These are phyloP conservation scores for Dactylella cylindrospora DNA, from an alignment of 2,329 filamentous ascomycete species.

Conservation along the genomic window DNA sequence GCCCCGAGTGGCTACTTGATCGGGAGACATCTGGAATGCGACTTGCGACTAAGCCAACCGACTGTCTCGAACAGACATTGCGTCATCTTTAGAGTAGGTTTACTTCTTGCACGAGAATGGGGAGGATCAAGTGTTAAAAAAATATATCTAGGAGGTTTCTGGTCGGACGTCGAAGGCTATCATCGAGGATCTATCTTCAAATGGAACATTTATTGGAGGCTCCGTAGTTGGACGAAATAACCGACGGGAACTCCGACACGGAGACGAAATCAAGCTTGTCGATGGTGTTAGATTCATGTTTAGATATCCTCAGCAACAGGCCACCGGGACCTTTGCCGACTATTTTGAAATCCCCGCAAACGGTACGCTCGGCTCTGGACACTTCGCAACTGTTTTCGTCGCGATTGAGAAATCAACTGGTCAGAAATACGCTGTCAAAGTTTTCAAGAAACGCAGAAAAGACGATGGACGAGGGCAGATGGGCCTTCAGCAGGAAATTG, in stretches of 20 bases:
- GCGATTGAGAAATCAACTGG: constrained; percentile 85
- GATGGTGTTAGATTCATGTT: constrained; percentile 87
- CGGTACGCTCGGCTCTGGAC: constrained; percentile 80
- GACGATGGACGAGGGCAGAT: constrained; percentile 83
- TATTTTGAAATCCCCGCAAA: constrained; percentile 77
- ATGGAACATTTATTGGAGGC: constrained; percentile 95
- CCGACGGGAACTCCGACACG: constrained; percentile 79
- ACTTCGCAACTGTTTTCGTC: constrained; percentile 90
- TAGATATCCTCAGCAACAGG: constrained; percentile 75
- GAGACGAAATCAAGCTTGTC: constrained; percentile 85
- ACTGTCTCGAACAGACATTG: constrained; percentile 49
- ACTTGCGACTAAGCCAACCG: constrained; percentile 46
- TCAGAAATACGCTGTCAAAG: constrained; percentile 84
- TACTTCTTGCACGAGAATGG: constrained; percentile 63
- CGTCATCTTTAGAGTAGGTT: constrained; percentile 48
- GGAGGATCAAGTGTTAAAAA: constrained; percentile 60
- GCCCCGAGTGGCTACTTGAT: constrained; percentile 83
- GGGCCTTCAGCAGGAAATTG: constrained; percentile 90
- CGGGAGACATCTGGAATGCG: constrained; percentile 89
- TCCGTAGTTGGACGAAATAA: constrained; percentile 88
- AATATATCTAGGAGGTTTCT: constrained; percentile 54
- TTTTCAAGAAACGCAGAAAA: constrained; percentile 83
- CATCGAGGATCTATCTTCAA: constrained; percentile 89
- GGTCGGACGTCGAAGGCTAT: constrained; percentile 65
- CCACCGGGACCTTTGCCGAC: constrained; percentile 76